Base-by-base conservation (phyloP, 2,329 filamentous ascomycete genomes). In the Plectosphaerella sp. region DNA sequence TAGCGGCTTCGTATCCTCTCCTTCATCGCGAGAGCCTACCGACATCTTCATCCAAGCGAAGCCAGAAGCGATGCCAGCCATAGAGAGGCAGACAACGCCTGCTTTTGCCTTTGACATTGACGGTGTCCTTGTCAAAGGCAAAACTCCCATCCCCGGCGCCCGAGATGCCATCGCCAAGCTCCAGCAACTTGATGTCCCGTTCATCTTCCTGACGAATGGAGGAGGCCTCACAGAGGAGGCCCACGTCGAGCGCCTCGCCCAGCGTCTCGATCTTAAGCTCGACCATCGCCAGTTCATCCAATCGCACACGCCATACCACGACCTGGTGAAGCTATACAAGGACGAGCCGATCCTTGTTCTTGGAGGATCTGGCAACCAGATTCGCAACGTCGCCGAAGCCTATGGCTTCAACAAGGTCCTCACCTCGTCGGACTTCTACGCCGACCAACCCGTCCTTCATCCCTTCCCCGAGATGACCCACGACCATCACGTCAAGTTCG, bases 181-280 rank as follows among this genome's bases (percentile, higher is more conserved):
- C 11, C 82, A 86, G 58, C 62, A 70, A n/a, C 73, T 82, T 50
- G 67, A 72, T 3, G 84, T 89, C 18, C 87, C 86, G 0, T 89
- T 87, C 72, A 87, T 90, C 61, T 78, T 90, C 46, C 75, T 90
- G 50, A 90, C 87, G 53, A 91, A 90, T 66, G 86, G 87, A 58
- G 87, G 87, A 45, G 87, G 87, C 43, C 82, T 82, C 59, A 80
- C 80, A 51, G 87, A 91, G 64, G 71, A 72, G 2, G 79, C 81
- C 49, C 79, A 86, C 47, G 80, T 86, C 35, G 72, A 72, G 15
- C 80, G 85, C 54, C 73, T 90, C 24, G 80, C 76, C 48, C 61
- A 74, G 35, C 80, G 80, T 52, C 59, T 69, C 5, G 57, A 54
- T 2, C 68, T 76, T 3, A 72, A 80, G 36, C 75, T 79, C 8